Conservation (phyloP, 1,139 yeast species). For the Yamadazyma atmosphaerica region DNA sequence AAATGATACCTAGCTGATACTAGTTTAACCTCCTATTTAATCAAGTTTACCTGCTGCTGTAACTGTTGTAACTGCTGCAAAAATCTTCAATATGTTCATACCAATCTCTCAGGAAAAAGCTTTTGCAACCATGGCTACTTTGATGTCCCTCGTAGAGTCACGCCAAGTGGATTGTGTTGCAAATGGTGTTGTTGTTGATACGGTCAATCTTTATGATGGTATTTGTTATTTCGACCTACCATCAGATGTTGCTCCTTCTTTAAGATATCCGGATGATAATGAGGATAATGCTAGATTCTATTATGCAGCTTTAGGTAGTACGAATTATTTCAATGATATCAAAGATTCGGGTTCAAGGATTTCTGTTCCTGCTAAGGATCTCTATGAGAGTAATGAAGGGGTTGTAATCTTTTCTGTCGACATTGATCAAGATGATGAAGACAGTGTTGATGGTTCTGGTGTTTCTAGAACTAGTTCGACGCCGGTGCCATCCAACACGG, state of each 20-base stretch:
- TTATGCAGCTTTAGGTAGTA: conserved; percentile 9
- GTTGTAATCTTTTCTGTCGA: conserved; percentile 11
- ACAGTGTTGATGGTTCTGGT: conserved; percentile 4
- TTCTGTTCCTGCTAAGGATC: conserved; percentile 11
- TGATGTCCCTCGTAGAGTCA: conserved; percentile 4
- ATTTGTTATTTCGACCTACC: conserved; percentile 11
- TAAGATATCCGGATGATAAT: conserved; percentile 3
- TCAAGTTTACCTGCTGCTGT: neutral
- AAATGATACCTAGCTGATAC: no score
- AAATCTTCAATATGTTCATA: conserved; percentile 1
- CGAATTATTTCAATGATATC: conserved; percentile 8
- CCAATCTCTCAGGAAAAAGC: conserved; percentile 3
- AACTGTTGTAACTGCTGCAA: neutral
- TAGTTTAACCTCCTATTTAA: no score
- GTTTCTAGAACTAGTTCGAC: neutral
- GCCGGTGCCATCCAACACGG: neutral
- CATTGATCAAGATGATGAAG: conserved; percentile 7
- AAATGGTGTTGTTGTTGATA: conserved; percentile 7
- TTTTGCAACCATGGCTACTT: conserved; percentile 8
- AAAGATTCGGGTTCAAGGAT: conserved; percentile 7
- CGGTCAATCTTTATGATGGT: conserved; percentile 7
- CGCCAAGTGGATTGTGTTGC: conserved; percentile 8
- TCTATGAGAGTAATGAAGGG: conserved; percentile 6
- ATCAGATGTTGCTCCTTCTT: conserved; percentile 5
- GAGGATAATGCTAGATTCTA: conserved; percentile 7